Percentiles rank a stretch among this genome's conserved stretches.
Evolutionary conservation across 257 asterid genomes (phyloP).

Genomic region (Solanum infundibuliforme): DNA sequence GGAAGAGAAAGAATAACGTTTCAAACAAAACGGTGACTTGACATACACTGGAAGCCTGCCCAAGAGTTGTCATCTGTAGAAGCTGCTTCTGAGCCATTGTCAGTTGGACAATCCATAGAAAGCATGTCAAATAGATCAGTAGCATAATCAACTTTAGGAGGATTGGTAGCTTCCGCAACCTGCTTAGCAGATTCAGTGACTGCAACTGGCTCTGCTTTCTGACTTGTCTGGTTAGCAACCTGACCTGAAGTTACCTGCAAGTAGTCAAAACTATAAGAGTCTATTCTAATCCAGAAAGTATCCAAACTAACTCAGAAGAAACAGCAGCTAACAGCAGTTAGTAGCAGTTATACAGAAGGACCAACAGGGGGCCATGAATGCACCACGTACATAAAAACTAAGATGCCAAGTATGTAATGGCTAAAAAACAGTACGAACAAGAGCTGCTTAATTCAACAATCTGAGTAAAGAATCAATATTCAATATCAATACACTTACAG

Average conservation of each 20-base stretch:
- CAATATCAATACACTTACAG: not conserved
- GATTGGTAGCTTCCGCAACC: conserved; percentile 33
- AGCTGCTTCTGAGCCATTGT: conserved; percentile 38
- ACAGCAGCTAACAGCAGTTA: not conserved
- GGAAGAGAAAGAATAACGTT: not conserved
- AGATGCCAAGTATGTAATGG: not conserved
- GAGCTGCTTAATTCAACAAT: not conserved
- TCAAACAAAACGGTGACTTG: not conserved
- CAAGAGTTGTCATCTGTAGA: conserved; percentile 67
- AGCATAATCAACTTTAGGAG: conserved; percentile 78
- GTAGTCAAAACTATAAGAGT: not conserved
- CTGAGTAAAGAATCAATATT: not conserved
- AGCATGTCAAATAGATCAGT: conserved; percentile 90
- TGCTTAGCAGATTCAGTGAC: conserved; percentile 37
- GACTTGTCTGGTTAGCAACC: conserved; percentile 33
- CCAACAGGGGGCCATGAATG: not conserved
- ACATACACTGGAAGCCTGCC: conserved; percentile 96
- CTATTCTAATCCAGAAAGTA: not conserved
- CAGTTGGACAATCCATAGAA: conserved; percentile 60
- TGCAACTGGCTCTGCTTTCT: conserved; percentile 44
- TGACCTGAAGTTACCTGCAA: conserved; percentile 63
- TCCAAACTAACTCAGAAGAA: not conserved
- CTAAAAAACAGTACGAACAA: not conserved
- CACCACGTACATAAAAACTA: not conserved
- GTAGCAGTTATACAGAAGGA: not conserved